phyloP scores from a whole-genome alignment of 495 filamentous ascomycete genomes.

The Hyaloscypha bicolor region DNA sequence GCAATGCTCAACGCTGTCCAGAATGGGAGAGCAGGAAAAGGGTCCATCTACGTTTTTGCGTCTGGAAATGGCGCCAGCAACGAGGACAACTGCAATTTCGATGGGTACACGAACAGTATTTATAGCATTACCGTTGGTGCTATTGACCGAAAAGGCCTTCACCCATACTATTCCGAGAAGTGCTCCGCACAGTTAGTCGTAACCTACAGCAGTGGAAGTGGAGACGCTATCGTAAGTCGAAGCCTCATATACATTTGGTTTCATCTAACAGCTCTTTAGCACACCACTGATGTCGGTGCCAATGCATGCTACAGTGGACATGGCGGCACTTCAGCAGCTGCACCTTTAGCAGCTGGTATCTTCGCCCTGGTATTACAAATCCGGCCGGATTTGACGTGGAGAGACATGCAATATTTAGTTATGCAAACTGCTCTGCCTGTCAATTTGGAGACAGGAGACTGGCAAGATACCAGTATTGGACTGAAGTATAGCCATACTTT shows the following conservation, averaged over 20 bases:
- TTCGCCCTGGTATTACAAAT: constrained; percentile 89
- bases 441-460: constrained; percentile 72
- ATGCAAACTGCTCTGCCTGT: constrained; percentile 83
- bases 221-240: constrained; percentile 70
- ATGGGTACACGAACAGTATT: constrained; percentile 98
- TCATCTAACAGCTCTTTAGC: constrained; percentile 42
- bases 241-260: neutral
- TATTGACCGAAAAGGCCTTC: constrained; percentile 79
- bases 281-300: constrained; percentile 91
- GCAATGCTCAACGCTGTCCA: constrained; percentile 94
- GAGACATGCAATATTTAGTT: constrained; percentile 91
- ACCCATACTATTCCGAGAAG: constrained; percentile 92
- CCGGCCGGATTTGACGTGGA: constrained; percentile 87
- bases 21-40: constrained; percentile 77
- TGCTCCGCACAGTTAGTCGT: constrained; percentile 96
- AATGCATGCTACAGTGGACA: constrained; percentile 77
- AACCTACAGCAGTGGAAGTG: constrained; percentile 90
- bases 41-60: constrained; percentile 97
- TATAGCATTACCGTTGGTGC: constrained; percentile 98
- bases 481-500: constrained; percentile 90
- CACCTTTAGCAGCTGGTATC: constrained; percentile 86
- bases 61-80: constrained; percentile 88
- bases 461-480: constrained; percentile 78
- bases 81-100: constrained; percentile 98
- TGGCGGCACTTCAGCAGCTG: constrained; percentile 96